phyloP scores from a whole-genome alignment of 768 basidiomycete species.

The Rhodotorula paludigena region DNA sequence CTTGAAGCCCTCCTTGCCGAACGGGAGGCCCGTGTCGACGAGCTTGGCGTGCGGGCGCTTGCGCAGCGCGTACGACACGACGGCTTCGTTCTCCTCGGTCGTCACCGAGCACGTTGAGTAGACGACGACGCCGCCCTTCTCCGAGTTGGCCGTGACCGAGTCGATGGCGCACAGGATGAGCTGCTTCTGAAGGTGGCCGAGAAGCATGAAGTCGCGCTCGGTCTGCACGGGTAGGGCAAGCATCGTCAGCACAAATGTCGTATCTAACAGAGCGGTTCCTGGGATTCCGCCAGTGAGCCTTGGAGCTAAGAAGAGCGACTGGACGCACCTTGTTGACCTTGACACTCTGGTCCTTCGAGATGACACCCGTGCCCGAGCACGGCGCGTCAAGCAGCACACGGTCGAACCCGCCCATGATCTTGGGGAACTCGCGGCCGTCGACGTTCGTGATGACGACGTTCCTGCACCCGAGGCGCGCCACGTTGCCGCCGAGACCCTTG shows the following conservation, averaged over 20 bases:
- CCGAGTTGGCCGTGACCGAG: conserved; percentile 87
- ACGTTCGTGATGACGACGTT: conserved; percentile 96
- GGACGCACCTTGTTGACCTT: conserved; percentile 88
- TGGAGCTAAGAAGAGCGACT: background rate
- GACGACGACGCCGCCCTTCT: conserved; percentile 87
- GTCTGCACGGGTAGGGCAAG: conserved; percentile 54
- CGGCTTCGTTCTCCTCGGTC: conserved; percentile 96
- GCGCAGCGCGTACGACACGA: conserved; percentile 92
- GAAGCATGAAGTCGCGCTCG: conserved; percentile 87
- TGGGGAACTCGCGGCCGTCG: conserved; percentile 95
- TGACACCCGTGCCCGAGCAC: conserved; percentile 96
- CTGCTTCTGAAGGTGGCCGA: conserved; percentile 98
- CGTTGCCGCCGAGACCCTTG: conserved; percentile 92
- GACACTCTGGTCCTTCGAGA: conserved; percentile 93
- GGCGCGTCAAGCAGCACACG: conserved; percentile 95
- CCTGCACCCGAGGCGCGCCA: conserved; percentile 94
- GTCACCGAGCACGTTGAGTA: conserved; percentile 99
- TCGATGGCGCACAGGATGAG: conserved; percentile 97
- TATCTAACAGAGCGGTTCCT: no score
- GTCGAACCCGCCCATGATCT: conserved; percentile 98
- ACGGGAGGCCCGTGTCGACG: conserved; percentile 85
- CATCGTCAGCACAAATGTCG: background rate
- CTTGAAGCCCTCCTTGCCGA: conserved; percentile 86
- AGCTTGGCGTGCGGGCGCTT: conserved; percentile 90
- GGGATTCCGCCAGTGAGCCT: no score